Conservation (phyloP, 495 filamentous ascomycete genomes). For the Trichoderma reesei region DNA sequence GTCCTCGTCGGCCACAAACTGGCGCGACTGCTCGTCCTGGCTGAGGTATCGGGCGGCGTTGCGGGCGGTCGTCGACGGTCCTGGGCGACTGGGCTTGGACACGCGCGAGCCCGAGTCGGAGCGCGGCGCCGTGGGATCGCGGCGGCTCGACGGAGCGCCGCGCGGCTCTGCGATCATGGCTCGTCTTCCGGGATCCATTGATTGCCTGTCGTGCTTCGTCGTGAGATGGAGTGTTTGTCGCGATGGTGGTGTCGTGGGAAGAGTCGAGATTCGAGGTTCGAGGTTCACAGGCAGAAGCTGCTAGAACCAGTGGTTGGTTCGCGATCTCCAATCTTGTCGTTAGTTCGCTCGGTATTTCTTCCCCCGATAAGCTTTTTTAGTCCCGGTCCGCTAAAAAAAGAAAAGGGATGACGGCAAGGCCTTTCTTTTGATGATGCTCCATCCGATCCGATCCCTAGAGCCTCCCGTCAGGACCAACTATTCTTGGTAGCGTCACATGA, state of each 20-base stretch:
- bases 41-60: constrained; percentile 29
- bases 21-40: constrained; percentile 62
- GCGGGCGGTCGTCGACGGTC: constrained; percentile 17
- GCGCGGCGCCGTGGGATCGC: constrained; percentile 37
- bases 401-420: background rate
- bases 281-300: background rate
- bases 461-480: background rate
- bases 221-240: too few species aligned
- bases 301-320: background rate
- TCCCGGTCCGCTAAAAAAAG: background rate
- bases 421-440: background rate
- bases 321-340: background rate
- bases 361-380: constrained; percentile 8
- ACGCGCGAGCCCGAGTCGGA: constrained; percentile 35
- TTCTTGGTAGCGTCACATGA: background rate
- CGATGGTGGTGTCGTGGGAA: too few species aligned
- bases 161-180: constrained; percentile 40
- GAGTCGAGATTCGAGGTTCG: background rate
- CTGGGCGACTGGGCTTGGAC: constrained; percentile 31
- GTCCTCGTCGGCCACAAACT: constrained; percentile 92
- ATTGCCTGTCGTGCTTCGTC: background rate
- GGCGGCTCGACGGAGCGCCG: constrained; percentile 23
- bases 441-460: background rate
- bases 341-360: background rate
- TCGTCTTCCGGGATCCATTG: constrained; percentile 37